Conservation (phyloP, 225 moss, liverwort and hornwort species). For the Pleurozium schreberi region DNA sequence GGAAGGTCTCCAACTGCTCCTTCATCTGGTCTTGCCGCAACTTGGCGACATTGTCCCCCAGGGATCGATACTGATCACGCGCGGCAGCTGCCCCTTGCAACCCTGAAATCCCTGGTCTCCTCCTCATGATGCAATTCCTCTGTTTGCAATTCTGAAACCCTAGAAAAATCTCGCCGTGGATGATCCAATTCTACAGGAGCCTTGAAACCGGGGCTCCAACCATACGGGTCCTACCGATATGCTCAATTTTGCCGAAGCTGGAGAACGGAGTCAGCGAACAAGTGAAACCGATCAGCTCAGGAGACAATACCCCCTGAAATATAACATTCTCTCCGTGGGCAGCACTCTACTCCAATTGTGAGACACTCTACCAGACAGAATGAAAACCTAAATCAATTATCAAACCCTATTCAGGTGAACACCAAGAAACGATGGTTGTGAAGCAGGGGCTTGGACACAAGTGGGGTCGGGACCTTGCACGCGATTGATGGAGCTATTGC, state of each 20-base stretch:
- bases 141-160: not conserved
- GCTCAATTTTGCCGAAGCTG: not conserved
- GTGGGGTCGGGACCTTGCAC: not conserved
- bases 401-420: not conserved
- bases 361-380: not conserved
- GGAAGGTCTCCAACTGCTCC: slow-evolving; percentile 84
- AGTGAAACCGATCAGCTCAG: not conserved
- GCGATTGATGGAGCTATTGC: not conserved
- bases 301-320: not conserved
- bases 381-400: not conserved
- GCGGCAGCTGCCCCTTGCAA: slow-evolving; percentile 73
- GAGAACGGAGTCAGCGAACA: not conserved
- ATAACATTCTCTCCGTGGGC: not conserved
- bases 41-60: slow-evolving; percentile 95
- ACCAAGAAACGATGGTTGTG: not conserved
- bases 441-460: not conserved
- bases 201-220: not conserved
- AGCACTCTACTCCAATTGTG: not conserved
- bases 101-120: slow-evolving; percentile 60
- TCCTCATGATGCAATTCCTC: not conserved
- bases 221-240: not conserved
- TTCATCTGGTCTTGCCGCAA: slow-evolving; percentile 84
- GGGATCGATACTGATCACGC: slow-evolving; percentile 61
- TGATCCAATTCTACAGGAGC: not conserved
- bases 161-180: not conserved